Conservation (phyloP, 345 rosid genomes). For the Eucalyptus marginata region DNA sequence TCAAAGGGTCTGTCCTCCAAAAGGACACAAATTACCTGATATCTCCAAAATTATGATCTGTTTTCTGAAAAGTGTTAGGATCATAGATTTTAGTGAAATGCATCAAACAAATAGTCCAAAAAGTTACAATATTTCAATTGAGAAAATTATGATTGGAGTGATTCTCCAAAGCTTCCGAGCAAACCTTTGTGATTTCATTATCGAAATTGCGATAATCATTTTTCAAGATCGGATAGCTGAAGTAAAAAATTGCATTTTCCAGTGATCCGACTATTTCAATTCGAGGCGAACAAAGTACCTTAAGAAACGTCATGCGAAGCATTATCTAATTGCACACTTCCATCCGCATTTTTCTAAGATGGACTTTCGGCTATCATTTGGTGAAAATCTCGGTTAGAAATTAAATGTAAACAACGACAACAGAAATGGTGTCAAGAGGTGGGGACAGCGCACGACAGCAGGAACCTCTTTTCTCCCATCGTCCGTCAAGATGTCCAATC, state of each 20-base stretch:
- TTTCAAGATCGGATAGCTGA: rapidly evolving
- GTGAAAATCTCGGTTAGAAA: background rate
- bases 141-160: background rate
- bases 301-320: background rate
- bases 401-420: background rate
- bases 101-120: background rate
- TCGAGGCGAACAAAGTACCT: background rate
- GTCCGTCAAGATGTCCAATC: background rate
- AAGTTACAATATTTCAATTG: too few species aligned
- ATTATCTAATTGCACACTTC: background rate
- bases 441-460: background rate
- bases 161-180: background rate
- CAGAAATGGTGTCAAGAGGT: background rate
- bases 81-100: background rate
- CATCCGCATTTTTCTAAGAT: rapidly evolving
- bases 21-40: background rate
- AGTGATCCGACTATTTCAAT: rapidly evolving
- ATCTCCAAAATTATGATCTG: rapidly evolving
- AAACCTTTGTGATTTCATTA: background rate
- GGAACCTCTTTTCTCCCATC: background rate
- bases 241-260: background rate
- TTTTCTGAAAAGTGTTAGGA: background rate
- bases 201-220: background rate
- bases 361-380: background rate
- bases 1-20: background rate